phyloP scores from a whole-genome alignment of 768 basidiomycete species.

The Boletus tomentosulus region DNA sequence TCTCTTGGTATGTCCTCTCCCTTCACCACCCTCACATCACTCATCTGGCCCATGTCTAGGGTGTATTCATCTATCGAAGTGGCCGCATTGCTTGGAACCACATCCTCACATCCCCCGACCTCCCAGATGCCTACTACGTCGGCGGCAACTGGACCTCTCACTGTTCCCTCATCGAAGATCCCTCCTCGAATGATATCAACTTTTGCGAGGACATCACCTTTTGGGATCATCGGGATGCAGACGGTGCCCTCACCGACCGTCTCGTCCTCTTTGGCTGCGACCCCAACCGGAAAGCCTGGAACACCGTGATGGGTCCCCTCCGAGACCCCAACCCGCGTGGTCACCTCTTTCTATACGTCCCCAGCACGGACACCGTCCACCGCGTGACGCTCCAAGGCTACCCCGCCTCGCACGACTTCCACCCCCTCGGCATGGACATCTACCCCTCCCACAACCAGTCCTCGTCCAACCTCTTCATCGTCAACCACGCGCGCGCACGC shows the following conservation, averaged over 20 bases:
- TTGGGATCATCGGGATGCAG: constrained; percentile 52
- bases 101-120: constrained; percentile 39
- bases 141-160: constrained; percentile 45
- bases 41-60: constrained; percentile 26
- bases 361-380: constrained; percentile 25
- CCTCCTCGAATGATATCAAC: constrained; percentile 29
- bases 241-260: constrained; percentile 39
- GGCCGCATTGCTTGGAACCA: constrained; percentile 38
- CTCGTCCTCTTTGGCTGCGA: constrained; percentile 43
- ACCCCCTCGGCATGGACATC: constrained; percentile 64
- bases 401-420: constrained; percentile 59
- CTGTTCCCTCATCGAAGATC: constrained; percentile 41
- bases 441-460: constrained; percentile 48
- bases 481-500: constrained; percentile 61
- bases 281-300: constrained; percentile 55
- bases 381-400: constrained; percentile 48
- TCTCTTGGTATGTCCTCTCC: constrained; percentile 7
- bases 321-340: constrained; percentile 54
- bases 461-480: constrained; percentile 54
- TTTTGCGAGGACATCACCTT: constrained; percentile 65
- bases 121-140: constrained; percentile 49
- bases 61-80: constrained; percentile 42
- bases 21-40: not conserved
- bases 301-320: constrained; percentile 74
- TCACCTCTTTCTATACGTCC: constrained; percentile 53